A percentile compares a stretch with the other conserved stretches of the same genome.
Evolutionary conservation across 1,284 basidiomycete species (phyloP).

Genomic region (Tylopilus sp.): DNA sequence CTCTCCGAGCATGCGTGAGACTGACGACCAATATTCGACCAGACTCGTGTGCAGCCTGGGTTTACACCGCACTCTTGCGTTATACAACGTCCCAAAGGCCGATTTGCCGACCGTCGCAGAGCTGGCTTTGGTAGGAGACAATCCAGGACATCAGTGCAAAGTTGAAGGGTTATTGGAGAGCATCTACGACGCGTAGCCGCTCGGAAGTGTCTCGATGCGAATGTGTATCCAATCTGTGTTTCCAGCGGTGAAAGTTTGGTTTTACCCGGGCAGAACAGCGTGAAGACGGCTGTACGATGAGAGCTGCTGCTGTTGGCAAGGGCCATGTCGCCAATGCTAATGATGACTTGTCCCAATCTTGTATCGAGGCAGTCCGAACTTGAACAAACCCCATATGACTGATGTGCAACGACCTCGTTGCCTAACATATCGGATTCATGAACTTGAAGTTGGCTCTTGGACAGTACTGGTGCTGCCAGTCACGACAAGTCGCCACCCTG

Average conservation of each 20-base stretch:
- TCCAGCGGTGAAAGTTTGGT: no score
- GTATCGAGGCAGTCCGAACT: neutral
- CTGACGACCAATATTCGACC: constrained; percentile 1
- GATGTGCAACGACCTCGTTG: constrained; percentile 4
- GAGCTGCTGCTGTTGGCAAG: neutral
- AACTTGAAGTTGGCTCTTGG: constrained; percentile 12
- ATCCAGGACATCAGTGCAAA: constrained; percentile 34
- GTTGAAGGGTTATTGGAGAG: constrained; percentile 47
- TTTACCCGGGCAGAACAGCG: no score
- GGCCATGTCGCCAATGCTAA: neutral
- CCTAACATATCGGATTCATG: constrained; percentile 15
- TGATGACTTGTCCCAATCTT: neutral
- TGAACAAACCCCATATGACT: constrained; percentile 5
- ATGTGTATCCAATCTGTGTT: neutral
- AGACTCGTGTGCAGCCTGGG: constrained; percentile 59
- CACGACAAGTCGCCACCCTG: constrained; percentile 8
- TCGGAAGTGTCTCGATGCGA: neutral
- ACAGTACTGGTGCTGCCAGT: constrained; percentile 13
- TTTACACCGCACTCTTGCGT: constrained; percentile 49
- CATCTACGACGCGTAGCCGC: constrained; percentile 37
- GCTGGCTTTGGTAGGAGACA: constrained; percentile 42
- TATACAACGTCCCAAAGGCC: constrained; percentile 57
- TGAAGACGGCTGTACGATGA: no score
- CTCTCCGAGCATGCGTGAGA: neutral
- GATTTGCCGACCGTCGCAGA: constrained; percentile 52